These are phyloP conservation scores for Deuterostichococcus epilithicus DNA, from an alignment of 139 green algal species.

Conservation along the genomic window DNA sequence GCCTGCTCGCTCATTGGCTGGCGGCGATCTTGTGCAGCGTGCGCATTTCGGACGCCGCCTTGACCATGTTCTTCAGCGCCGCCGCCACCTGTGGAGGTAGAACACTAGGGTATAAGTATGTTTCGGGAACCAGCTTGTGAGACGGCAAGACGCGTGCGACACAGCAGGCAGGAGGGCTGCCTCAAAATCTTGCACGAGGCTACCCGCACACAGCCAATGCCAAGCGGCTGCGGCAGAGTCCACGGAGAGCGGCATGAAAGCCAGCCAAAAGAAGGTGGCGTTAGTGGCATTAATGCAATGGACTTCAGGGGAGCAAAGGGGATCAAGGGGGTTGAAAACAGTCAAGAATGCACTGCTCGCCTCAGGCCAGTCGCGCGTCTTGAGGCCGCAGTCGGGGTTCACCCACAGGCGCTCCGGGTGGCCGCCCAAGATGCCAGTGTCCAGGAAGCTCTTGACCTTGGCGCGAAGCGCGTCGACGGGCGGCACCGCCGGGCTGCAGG, in stretches of 20 bases:
- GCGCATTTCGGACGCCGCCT: slow-evolving; percentile 43
- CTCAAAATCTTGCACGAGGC: no score
- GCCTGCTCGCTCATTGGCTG: not conserved
- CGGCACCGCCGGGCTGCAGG: not conserved
- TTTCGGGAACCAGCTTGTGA: not conserved
- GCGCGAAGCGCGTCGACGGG: not conserved
- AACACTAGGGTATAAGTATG: not conserved
- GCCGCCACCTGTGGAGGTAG: slow-evolving; percentile 52
- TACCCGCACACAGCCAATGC: no score
- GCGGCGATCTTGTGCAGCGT: slow-evolving; percentile 14
- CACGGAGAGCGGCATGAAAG: no score
- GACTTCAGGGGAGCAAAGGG: no score
- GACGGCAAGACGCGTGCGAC: not conserved
- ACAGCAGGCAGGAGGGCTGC: no score
- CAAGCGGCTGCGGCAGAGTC: not conserved
- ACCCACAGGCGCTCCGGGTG: slow-evolving; percentile 65
- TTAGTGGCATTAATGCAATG: no score
- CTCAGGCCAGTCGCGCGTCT: slow-evolving; percentile 72
- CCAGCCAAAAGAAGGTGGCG: no score
- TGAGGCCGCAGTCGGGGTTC: slow-evolving; percentile 87
- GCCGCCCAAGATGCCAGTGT: slow-evolving; percentile 55
- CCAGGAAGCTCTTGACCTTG: slow-evolving; percentile 67
- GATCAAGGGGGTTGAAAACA: no score
- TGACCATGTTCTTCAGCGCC: slow-evolving; percentile 66
- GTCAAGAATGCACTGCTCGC: not conserved